phyloP scores from a whole-genome alignment of 2,329 filamentous ascomycete genomes.

The Beauveria varroae region DNA sequence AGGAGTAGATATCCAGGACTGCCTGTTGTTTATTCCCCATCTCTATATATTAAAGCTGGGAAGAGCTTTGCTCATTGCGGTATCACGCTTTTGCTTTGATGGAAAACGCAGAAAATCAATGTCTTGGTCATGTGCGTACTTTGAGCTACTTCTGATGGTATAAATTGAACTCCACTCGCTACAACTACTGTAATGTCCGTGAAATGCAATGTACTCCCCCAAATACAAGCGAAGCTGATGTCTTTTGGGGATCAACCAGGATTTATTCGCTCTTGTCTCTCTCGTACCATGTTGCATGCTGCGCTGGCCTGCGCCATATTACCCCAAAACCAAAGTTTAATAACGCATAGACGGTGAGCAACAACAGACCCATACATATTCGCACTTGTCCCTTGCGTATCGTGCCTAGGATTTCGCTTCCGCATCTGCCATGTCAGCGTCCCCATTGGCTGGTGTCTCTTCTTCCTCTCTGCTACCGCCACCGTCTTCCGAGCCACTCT shows the following conservation, averaged over 20 bases:
- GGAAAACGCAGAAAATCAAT: constrained; percentile 7
- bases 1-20: constrained; percentile 11
- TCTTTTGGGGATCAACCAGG: not conserved
- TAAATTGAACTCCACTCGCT: not conserved
- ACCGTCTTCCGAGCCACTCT: constrained; percentile 15
- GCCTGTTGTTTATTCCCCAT: not conserved
- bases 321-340: not conserved
- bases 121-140: not conserved
- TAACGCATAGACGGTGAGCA: not conserved
- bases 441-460: not conserved
- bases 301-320: not conserved
- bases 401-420: not conserved
- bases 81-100: not conserved
- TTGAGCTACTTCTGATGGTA: not conserved
- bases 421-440: constrained; percentile 14
- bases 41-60: not conserved
- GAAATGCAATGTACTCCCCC: not conserved
- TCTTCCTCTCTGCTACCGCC: constrained; percentile 12
- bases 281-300: not conserved
- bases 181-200: not conserved
- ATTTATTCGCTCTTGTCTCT: not conserved
- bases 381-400: not conserved
- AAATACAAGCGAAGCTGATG: not conserved
- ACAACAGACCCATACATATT: not conserved
- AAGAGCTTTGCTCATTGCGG: not conserved